A percentile compares a stretch with the other conserved stretches of the same genome.
Conservation (phyloP, 805 yeast species). For the Candida boleticola region DNA sequence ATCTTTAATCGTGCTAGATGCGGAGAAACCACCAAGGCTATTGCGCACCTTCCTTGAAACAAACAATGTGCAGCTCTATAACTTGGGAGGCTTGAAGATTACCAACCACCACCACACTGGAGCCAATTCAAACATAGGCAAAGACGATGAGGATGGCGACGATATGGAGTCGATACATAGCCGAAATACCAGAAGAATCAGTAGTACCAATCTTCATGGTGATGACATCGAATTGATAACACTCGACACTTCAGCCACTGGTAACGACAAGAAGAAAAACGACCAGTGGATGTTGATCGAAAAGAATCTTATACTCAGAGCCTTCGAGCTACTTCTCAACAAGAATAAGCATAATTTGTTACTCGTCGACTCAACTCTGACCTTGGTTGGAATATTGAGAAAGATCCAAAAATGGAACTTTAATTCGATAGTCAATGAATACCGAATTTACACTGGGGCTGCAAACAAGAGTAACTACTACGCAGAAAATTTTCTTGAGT, state of each 20-base stretch:
- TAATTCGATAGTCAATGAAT: slow-evolving; percentile 81
- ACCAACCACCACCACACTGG: slow-evolving; percentile 34
- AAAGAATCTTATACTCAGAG: slow-evolving; percentile 58
- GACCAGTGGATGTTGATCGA: slow-evolving; percentile 80
- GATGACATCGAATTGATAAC: slow-evolving; percentile 21
- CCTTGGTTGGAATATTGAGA: slow-evolving; percentile 77
- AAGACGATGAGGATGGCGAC: slow-evolving; percentile 17
- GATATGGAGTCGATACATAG: slow-evolving; percentile 3
- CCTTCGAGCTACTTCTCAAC: slow-evolving; percentile 66
- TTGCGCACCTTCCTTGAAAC: slow-evolving; percentile 63
- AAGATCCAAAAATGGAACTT: slow-evolving; percentile 87
- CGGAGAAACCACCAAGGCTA: slow-evolving; percentile 77
- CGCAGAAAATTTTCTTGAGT: slow-evolving; percentile 79
- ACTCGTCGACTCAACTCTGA: slow-evolving; percentile 75
- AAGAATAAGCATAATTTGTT: slow-evolving; percentile 63
- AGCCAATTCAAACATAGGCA: slow-evolving; percentile 11
- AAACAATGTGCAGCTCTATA: slow-evolving; percentile 51
- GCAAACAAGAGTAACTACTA: slow-evolving; percentile 72
- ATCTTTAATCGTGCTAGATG: slow-evolving; percentile 73
- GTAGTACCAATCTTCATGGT: background rate
- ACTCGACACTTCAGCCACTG: slow-evolving; percentile 8
- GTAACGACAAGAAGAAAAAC: slow-evolving; percentile 23
- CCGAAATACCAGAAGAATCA: slow-evolving; percentile 5
- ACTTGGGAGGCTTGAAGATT: slow-evolving; percentile 43
- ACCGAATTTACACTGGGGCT: slow-evolving; percentile 62